These are phyloP conservation scores for Penicillium malachiteum DNA, from an alignment of 495 filamentous ascomycete species.

Conservation along the genomic window DNA sequence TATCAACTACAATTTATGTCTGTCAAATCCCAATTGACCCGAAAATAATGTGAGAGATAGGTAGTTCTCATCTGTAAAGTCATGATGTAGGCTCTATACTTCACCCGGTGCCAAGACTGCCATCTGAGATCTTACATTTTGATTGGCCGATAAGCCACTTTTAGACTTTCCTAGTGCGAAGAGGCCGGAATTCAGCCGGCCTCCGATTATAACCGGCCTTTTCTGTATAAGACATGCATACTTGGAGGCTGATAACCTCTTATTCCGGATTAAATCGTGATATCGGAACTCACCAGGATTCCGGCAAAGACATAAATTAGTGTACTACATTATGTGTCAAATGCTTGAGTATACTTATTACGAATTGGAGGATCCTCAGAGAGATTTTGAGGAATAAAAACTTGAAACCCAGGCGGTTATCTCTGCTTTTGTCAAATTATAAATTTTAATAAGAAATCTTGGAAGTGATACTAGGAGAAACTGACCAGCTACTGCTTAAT, in stretches of 20 bases:
- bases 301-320: too few relatives aligned
- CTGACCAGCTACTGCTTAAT: too few relatives aligned
- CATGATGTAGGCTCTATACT: constrained; percentile 24
- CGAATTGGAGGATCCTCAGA: too few relatives aligned
- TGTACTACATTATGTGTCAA: too few relatives aligned
- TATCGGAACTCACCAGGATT: background rate
- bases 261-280: background rate
- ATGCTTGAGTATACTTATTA: too few relatives aligned
- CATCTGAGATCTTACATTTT: constrained; percentile 2
- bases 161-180: constrained; percentile 34
- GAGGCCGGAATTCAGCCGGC: constrained; percentile 48
- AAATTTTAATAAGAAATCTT: too few relatives aligned
- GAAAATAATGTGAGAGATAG: background rate
- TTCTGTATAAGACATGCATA: background rate
- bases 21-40: background rate
- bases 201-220: constrained; percentile 44
- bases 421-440: too few relatives aligned
- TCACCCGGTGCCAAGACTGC: constrained; percentile 26
- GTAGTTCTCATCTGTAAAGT: constrained; percentile 5
- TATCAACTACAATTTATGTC: too few relatives aligned
- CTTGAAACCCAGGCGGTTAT: too few relatives aligned
- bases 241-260: background rate
- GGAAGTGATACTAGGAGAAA: too few relatives aligned
- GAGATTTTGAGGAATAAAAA: too few relatives aligned
- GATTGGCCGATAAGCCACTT: constrained; percentile 24